A percentile compares a stretch with the other conserved stretches of the same genome.
Conservation (phyloP, 2,329 filamentous ascomycete genomes). For the Orbilia blumenaviensis region DNA sequence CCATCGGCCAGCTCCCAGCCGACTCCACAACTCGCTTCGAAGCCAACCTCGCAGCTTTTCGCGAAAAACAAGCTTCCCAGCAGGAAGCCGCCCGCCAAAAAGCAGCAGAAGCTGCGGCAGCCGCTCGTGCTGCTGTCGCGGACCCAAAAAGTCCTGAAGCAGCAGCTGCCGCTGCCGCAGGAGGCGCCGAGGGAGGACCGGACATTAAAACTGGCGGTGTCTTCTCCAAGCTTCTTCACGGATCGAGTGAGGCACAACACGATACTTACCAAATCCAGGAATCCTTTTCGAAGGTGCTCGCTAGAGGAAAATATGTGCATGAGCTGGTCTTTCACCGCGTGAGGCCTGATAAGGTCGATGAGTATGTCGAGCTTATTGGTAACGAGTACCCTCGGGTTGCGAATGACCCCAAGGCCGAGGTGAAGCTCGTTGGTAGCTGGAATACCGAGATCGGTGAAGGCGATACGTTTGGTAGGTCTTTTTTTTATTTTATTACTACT, state of each 20-base stretch:
- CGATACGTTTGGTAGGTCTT: conserved; percentile 84
- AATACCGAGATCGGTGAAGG: conserved; percentile 96
- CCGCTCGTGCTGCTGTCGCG: conserved; percentile 58
- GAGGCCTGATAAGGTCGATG: conserved; percentile 92
- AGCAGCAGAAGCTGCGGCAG: conserved; percentile 73
- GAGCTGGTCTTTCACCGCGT: conserved; percentile 97
- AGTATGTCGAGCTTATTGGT: conserved; percentile 89
- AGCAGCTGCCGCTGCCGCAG: conserved; percentile 59
- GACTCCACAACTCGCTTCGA: conserved; percentile 79
- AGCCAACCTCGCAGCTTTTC: conserved; percentile 83
- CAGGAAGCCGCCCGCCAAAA: conserved; percentile 72
- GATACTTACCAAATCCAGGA: conserved; percentile 95
- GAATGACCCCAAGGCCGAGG: conserved; percentile 83
- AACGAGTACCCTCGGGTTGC: conserved; percentile 94
- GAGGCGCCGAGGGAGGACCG: conserved; percentile 61
- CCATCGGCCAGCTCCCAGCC: conserved; percentile 83
- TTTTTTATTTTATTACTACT: conserved; percentile 3
- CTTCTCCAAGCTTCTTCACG: conserved; percentile 90
- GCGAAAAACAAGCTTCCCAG: conserved; percentile 75
- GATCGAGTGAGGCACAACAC: conserved; percentile 92
- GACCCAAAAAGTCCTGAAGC: conserved; percentile 58
- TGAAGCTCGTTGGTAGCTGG: conserved; percentile 97
- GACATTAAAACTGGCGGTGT: conserved; percentile 62
- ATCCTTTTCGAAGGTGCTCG: conserved; percentile 93
- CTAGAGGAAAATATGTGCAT: conserved; percentile 96